Conservation (phyloP, 2,329 filamentous ascomycete genomes). For the Orbilia oligospora region DNA sequence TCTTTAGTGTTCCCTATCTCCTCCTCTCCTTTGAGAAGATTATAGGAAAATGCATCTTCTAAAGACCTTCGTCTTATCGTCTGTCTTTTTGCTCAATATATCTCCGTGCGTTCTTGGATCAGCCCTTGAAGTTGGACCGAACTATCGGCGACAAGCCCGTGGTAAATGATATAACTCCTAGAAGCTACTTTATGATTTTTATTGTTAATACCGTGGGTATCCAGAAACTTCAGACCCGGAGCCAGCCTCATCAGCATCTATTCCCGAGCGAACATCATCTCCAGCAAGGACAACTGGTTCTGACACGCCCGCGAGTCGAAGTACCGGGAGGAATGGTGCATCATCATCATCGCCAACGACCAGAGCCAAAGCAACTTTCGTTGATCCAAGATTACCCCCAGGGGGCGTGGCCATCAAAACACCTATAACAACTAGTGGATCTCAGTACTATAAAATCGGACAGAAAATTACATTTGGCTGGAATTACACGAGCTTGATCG, state of each 20-base stretch:
- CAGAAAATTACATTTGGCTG: conserved; percentile 76
- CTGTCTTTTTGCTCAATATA: conserved; percentile 30
- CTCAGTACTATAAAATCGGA: conserved; percentile 76
- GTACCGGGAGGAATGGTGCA: conserved; percentile 6
- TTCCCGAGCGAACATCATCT: conserved; percentile 30
- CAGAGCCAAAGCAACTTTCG: conserved; percentile 17
- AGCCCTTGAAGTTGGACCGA: background rate
- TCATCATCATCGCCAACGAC: conserved; percentile 33
- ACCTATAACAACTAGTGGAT: conserved; percentile 70
- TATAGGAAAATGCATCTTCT: conserved; percentile 31
- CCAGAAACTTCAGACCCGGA: conserved; percentile 24
- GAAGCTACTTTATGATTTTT: background rate
- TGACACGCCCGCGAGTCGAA: conserved; percentile 9
- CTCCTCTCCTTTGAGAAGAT: background rate
- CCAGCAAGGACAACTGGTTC: conserved; percentile 17
- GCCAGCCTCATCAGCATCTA: conserved; percentile 32
- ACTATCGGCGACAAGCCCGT: conserved; percentile 37
- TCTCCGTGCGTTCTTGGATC: conserved; percentile 26
- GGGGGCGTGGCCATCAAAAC: conserved; percentile 76
- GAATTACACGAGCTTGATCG: conserved; percentile 77
- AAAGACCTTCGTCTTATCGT: conserved; percentile 38
- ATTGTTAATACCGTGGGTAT: background rate
- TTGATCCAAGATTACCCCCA: conserved; percentile 64
- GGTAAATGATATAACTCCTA: conserved; percentile 14
- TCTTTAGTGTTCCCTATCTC: background rate